phyloP scores from a whole-genome alignment of 495 filamentous ascomycete species.

The Aspergillus indologenus region DNA sequence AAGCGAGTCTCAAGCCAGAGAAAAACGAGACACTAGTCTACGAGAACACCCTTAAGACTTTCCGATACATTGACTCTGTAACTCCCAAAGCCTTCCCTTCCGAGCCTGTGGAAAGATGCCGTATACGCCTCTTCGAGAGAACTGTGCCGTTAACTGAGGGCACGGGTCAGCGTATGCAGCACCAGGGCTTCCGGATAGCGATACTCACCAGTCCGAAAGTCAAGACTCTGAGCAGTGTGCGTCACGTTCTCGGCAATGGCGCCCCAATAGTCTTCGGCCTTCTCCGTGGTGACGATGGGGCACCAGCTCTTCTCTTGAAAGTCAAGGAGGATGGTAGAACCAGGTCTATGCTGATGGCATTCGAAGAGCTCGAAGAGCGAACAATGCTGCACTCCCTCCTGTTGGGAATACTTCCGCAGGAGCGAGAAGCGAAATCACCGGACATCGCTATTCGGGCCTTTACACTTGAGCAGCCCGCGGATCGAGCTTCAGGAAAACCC shows the following conservation, averaged over 20 bases:
- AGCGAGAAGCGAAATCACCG: slow-evolving; percentile 58
- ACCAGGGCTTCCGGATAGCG: slow-evolving; percentile 71
- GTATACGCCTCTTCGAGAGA: slow-evolving; percentile 69
- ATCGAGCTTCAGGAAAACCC: slow-evolving; percentile 26
- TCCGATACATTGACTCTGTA: slow-evolving; percentile 72
- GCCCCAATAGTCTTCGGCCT: slow-evolving; percentile 70
- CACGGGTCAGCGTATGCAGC: slow-evolving; percentile 62
- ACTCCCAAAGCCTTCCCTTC: slow-evolving; percentile 66
- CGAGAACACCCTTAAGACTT: slow-evolving; percentile 60
- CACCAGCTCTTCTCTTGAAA: slow-evolving; percentile 64
- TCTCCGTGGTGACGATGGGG: slow-evolving; percentile 62
- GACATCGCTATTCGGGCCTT: slow-evolving; percentile 61
- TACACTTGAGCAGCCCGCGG: slow-evolving; percentile 56
- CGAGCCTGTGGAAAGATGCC: slow-evolving; percentile 66
- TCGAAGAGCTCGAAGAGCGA: slow-evolving; percentile 65
- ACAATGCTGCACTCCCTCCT: slow-evolving; percentile 63
- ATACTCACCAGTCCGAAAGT: slow-evolving; percentile 71
- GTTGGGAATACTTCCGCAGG: slow-evolving; percentile 58
- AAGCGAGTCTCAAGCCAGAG: slow-evolving; percentile 61
- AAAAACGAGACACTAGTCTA: slow-evolving; percentile 64
- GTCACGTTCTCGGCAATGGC: slow-evolving; percentile 57
- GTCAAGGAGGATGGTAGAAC: slow-evolving; percentile 63
- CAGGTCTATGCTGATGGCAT: slow-evolving; percentile 69
- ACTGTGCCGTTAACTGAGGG: slow-evolving; percentile 58
- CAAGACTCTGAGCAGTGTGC: slow-evolving; percentile 70